These are phyloP conservation scores for Imleria badia DNA, from an alignment of 768 basidiomycete genomes.

Conservation along the genomic window DNA sequence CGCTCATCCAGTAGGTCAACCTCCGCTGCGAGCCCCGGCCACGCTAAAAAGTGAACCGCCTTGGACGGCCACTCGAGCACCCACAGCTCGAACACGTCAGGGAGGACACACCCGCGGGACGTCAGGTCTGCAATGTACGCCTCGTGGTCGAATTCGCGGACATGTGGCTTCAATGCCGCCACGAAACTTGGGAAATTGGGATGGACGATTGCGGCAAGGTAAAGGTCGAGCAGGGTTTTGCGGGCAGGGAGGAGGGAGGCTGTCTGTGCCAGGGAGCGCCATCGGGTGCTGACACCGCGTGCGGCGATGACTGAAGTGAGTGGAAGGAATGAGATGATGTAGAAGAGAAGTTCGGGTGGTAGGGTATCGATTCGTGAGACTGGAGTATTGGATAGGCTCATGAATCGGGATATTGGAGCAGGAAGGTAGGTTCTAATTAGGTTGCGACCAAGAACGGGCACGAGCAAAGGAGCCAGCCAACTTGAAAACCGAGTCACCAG, in stretches of 20 bases:
- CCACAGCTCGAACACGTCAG: not conserved
- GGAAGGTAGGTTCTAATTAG: no score
- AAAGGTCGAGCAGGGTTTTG: not conserved
- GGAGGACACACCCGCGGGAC: not conserved
- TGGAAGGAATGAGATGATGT: not conserved
- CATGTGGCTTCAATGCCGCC: not conserved
- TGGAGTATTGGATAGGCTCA: no score
- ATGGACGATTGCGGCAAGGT: not conserved
- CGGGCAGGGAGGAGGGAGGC: not conserved
- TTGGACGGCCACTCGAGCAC: not conserved
- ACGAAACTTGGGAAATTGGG: not conserved
- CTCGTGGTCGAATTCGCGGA: not conserved
- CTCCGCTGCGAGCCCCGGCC: not conserved
- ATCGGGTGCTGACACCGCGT: not conserved
- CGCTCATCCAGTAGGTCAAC: no score
- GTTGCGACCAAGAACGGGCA: no score
- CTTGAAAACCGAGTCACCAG: no score
- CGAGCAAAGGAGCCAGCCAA: no score
- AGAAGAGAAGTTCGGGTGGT: not conserved
- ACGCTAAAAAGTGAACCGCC: not conserved
- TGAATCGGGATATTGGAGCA: no score
- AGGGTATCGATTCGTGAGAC: no score
- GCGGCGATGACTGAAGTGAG: not conserved
- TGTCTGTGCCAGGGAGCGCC: not conserved
- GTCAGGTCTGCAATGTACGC: not conserved